A percentile compares a stretch with the other conserved stretches of the same genome.
phyloP scores from a whole-genome alignment of 1,139 yeast species.

The Arxiozyma heterogenica region DNA sequence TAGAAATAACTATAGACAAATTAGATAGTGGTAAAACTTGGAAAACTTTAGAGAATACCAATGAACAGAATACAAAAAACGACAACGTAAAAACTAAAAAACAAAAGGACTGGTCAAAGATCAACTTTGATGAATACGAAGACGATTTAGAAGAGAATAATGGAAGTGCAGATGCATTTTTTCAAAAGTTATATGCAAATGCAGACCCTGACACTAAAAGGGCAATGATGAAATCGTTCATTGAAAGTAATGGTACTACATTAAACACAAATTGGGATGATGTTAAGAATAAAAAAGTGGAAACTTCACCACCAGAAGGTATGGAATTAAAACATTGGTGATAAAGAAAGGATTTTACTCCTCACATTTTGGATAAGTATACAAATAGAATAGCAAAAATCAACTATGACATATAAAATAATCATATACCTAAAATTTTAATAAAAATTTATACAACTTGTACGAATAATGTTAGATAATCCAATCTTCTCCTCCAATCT shows the following conservation, averaged over 20 bases:
- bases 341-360: neutral
- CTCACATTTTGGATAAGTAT: neutral
- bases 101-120: conserved; percentile 63
- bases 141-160: conserved; percentile 35
- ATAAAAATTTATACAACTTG: neutral
- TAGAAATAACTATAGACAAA: conserved; percentile 48
- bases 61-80: conserved; percentile 13
- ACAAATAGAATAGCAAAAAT: neutral
- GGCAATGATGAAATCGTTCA: conserved; percentile 95
- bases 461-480: conserved; percentile 1
- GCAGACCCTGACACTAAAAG: conserved; percentile 83
- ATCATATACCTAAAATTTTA: neutral
- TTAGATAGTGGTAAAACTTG: conserved; percentile 30
- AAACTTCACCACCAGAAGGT: conserved; percentile 72
- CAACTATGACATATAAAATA: neutral
- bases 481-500: neutral
- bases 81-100: conserved; percentile 49
- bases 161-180: conserved; percentile 57
- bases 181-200: conserved; percentile 60
- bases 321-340: conserved; percentile 40
- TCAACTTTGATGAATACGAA: conserved; percentile 46
- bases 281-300: conserved; percentile 58
- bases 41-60: conserved; percentile 29
- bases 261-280: conserved; percentile 94
- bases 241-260: conserved; percentile 92